Evolutionary conservation across 2,329 filamentous ascomycete genomes (phyloP).

Genomic region (Whalleya microplaca): DNA sequence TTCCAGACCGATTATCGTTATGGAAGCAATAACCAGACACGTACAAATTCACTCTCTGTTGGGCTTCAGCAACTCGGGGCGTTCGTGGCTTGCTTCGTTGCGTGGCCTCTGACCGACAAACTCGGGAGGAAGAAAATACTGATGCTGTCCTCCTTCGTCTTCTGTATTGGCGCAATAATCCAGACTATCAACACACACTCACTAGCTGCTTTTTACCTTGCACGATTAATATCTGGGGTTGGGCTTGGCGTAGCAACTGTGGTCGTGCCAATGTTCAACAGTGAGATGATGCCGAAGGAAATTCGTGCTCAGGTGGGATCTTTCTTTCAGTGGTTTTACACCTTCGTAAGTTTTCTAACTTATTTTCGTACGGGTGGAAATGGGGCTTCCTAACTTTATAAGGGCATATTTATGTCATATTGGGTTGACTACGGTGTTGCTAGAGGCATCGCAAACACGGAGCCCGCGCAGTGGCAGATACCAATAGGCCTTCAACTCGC

Average conservation of each 20-base stretch:
- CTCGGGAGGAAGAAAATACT: slow-evolving; percentile 36
- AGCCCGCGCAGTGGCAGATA: slow-evolving; percentile 56
- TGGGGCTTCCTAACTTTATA: slow-evolving; percentile 7
- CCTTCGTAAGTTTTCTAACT: slow-evolving; percentile 23
- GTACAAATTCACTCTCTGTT: slow-evolving; percentile 36
- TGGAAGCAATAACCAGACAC: slow-evolving; percentile 25
- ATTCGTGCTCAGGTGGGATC: slow-evolving; percentile 52
- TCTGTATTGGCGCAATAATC: slow-evolving; percentile 46
- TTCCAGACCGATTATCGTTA: slow-evolving; percentile 38
- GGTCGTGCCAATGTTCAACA: slow-evolving; percentile 45
- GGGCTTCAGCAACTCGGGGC: slow-evolving; percentile 39
- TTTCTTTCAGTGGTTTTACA: slow-evolving; percentile 56
- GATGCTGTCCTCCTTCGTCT: slow-evolving; percentile 46
- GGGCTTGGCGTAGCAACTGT: slow-evolving; percentile 40
- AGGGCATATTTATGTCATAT: slow-evolving; percentile 55
- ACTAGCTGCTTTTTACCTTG: slow-evolving; percentile 38
- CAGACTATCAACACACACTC: slow-evolving; percentile 49
- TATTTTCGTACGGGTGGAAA: neutral
- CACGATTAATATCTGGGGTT: slow-evolving; percentile 37
- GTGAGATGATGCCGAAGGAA: slow-evolving; percentile 47
- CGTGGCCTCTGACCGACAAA: slow-evolving; percentile 38
- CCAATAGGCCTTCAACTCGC: slow-evolving; percentile 56
- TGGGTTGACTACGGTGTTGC: slow-evolving; percentile 56
- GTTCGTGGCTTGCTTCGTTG: slow-evolving; percentile 39
- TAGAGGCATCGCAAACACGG: slow-evolving; percentile 34